phyloP scores from a whole-genome alignment of 1,139 yeast species.

The Casaregolazyma suthepensis region DNA sequence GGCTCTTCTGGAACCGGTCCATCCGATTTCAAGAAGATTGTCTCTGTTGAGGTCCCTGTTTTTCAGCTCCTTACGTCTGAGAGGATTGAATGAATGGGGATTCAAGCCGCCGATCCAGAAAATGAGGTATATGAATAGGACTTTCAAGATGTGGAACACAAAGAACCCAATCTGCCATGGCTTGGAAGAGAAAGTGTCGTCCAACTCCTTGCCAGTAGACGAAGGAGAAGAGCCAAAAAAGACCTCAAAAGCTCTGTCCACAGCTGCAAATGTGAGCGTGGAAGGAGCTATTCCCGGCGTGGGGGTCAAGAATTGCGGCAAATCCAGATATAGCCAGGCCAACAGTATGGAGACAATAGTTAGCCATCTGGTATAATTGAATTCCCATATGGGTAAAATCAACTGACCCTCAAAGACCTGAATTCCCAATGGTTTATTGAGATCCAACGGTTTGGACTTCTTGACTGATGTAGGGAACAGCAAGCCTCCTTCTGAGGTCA shows the following conservation, averaged over 20 bases:
- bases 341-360: constrained; percentile 43
- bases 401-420: constrained; percentile 88
- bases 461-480: constrained; percentile 59
- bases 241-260: constrained; percentile 23
- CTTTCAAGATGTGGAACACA: constrained; percentile 60
- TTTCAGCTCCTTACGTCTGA: constrained; percentile 24
- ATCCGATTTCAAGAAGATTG: constrained; percentile 63
- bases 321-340: constrained; percentile 83
- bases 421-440: constrained; percentile 41
- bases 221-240: constrained; percentile 20
- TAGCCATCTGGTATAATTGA: constrained; percentile 45
- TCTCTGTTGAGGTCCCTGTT: constrained; percentile 42
- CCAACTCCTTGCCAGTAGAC: constrained; percentile 7
- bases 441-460: constrained; percentile 38
- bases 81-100: constrained; percentile 55
- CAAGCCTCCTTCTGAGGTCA: constrained; percentile 78
- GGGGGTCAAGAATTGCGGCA: constrained; percentile 83
- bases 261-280: constrained; percentile 43
- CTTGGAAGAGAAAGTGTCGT: constrained; percentile 36
- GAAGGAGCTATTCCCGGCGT: constrained; percentile 88
- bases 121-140: constrained; percentile 48
- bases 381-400: constrained; percentile 73
- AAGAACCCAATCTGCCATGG: constrained; percentile 66
- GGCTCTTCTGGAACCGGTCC: constrained; percentile 86
- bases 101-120: constrained; percentile 69